Evolutionary conservation across 23 red algal genomes (phyloP), one percentile per base, ranked within the genome.

Genomic region (Pyropia haitanensis): DNA sequence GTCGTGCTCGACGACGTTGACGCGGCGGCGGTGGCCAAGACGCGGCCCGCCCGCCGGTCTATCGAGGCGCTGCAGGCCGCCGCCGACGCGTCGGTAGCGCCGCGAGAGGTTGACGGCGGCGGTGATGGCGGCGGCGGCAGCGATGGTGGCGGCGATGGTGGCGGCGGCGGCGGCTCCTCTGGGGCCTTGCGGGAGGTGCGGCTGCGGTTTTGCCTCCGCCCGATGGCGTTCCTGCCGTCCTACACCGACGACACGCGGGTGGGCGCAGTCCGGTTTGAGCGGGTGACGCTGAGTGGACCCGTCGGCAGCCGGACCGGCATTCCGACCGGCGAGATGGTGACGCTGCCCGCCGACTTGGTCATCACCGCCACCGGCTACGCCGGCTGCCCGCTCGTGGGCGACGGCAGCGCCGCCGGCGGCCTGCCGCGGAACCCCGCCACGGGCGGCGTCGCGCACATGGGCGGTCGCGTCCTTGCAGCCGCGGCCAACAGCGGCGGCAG

Each of bases 201-300:
- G 39, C 10, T 46, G 7, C 39, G 39, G 1, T 85, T 85, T 58
- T 24, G 32, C 17, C 56, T 56, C 49, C 65, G 19, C 30, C 80
- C 80, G 19, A 44, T 63, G 51, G 15, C 46, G 19, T 59, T 74
- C 27, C 32, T 56, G 50, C 32, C 29, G 31, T n/a, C 13, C 50
- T 16, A 23, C n/a, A 58, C 52, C 18, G 26, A 76, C 49, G 34
- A 12, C 7, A 34, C 30, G 23, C 39, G 51, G 14, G 26, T 55
- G 6, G 17, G 31, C 13, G 67, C 14, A 9, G 32, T 33, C 5
- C 62, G 14, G 46, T 46, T 60, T 72, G 25, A 44, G 18, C 57
- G 61, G 29, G 48, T 31, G 56, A 20, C 15, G 39, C 39, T 46
- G 39, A 9, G 39, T 9, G 39, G 39, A 3, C 39, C 39, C 4